Base-by-base conservation (phyloP, 2,329 filamentous ascomycete genomes). In the Neofusicoccum sp. region DNA sequence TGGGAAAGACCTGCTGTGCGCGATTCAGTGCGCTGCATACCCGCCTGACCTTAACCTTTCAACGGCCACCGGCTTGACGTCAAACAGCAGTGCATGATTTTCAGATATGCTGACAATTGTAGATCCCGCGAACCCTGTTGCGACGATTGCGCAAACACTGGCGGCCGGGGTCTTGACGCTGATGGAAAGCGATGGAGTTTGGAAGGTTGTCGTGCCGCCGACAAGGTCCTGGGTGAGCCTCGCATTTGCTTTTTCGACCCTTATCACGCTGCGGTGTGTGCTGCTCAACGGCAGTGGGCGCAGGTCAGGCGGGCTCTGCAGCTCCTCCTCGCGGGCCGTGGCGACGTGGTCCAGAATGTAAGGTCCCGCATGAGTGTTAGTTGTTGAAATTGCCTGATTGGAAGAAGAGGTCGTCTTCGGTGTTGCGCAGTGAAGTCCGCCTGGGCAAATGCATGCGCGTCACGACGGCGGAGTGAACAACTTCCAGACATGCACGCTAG, bases 311-410 rank as follows among this genome's bases (percentile, higher is more conserved):
- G 51, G 12, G 30, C 14, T 28, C 48, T 53, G 48, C 48, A 53
- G 48, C 9, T 40, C 26, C 48, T 40, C 26, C 34, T 53, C 48
- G 48, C 24, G 33, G 48, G 24, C 26, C 47, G 47, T 38, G 47
- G 47, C 47, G 33, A 51, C 31, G 48, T 40, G 48, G 48, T 40
- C 48, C 48, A 28, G 48, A 53, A 53, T 56, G 51, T 16, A 26
- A 56, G 51, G 38, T 56, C 38, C 51, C 38, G 51, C 36, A 56
- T 26, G 11, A 43, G 51, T 43, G 43, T 36, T 20, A 43, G 36
- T 28, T 33, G 51, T 28, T 24, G 36, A 3, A 2, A 28, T 28
- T 41, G 8, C 14, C 49, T 40, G 49, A 40, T 54, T 54, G 36
- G 36, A 11, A 41, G 20, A 14, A 11, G 34, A 28, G 20, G 20